phyloP scores from a whole-genome alignment of 2,329 filamentous ascomycete species.

The Scytalidium lignicola region DNA sequence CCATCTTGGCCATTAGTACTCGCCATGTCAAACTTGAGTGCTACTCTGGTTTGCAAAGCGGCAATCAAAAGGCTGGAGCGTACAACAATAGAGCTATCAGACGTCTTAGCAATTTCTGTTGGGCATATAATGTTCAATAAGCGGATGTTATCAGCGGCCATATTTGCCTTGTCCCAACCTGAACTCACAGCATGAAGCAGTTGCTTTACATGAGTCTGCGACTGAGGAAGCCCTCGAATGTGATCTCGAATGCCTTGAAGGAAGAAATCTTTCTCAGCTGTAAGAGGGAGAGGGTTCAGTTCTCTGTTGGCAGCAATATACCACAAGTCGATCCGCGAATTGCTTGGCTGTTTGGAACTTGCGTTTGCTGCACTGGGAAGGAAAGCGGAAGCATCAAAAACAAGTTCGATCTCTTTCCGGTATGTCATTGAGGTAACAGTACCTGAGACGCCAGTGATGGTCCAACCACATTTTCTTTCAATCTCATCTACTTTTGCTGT shows the following conservation, averaged over 20 bases:
- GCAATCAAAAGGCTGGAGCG: constrained; percentile 56
- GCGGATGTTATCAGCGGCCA: constrained; percentile 55
- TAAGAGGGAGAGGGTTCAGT: constrained; percentile 48
- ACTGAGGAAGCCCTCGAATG: constrained; percentile 56
- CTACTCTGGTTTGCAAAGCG: constrained; percentile 63
- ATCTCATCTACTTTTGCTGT: constrained; percentile 60
- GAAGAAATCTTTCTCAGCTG: constrained; percentile 69
- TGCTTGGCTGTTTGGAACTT: constrained; percentile 21
- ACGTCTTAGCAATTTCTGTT: constrained; percentile 57
- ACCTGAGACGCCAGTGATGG: constrained; percentile 58
- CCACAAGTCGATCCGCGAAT: constrained; percentile 60
- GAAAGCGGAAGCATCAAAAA: constrained; percentile 64
- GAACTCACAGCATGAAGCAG: constrained; percentile 55
- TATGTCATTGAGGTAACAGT: constrained; percentile 70
- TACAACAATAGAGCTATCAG: constrained; percentile 61
- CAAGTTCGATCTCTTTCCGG: constrained; percentile 65
- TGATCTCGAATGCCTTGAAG: constrained; percentile 66
- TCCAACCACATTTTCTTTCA: constrained; percentile 66
- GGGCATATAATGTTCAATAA: constrained; percentile 60
- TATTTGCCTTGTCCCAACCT: constrained; percentile 61
- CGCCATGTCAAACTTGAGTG: constrained; percentile 53
- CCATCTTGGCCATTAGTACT: constrained; percentile 40
- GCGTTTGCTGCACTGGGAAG: constrained; percentile 23
- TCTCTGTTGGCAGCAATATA: constrained; percentile 60
- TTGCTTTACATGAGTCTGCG: constrained; percentile 47